Evolutionary conservation across 208 protist genomes (phyloP).

Genomic region (Eutreptiella sp.): DNA sequence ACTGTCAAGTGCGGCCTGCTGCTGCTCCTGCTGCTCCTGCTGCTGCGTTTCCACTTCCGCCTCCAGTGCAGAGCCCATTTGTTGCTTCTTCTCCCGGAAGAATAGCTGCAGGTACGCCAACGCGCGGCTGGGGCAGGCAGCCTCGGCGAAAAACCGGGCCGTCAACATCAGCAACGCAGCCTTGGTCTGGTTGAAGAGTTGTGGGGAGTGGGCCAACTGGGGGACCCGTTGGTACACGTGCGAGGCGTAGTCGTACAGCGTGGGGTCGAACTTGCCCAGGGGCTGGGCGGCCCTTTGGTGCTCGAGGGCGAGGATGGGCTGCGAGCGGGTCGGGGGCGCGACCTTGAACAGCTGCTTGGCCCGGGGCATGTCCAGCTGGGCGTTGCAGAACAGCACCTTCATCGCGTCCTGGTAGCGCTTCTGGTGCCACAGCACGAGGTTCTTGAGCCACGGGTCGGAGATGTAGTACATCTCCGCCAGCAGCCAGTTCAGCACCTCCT

Average conservation of each 20-base stretch:
- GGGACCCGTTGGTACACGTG: too few relatives aligned
- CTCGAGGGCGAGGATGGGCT: not conserved
- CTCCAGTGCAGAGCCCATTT: not conserved
- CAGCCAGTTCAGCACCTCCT: not conserved
- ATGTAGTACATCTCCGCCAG: too few relatives aligned
- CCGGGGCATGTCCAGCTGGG: not conserved
- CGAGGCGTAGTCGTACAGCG: too few relatives aligned
- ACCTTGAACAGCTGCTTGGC: constrained; percentile 10
- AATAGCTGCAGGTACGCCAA: constrained; percentile 12
- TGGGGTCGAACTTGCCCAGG: too few relatives aligned
- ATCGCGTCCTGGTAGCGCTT: not conserved
- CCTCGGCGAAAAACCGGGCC: not conserved
- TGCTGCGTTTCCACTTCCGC: not conserved
- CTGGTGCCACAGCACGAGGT: constrained; percentile 9
- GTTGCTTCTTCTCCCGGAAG: not conserved
- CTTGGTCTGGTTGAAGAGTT: not conserved
- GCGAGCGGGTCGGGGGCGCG: constrained; percentile 1
- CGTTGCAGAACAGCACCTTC: too few relatives aligned
- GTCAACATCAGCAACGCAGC: constrained; percentile 2
- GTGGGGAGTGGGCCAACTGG: too few relatives aligned
- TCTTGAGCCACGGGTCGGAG: constrained; percentile 8
- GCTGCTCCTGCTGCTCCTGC: not conserved
- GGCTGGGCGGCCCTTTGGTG: too few relatives aligned
- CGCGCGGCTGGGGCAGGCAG: not conserved
- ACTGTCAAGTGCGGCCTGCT: constrained; percentile 10